Evolutionary conservation across 306 rosid species (phyloP).

Genomic region (Parietaria judaica): DNA sequence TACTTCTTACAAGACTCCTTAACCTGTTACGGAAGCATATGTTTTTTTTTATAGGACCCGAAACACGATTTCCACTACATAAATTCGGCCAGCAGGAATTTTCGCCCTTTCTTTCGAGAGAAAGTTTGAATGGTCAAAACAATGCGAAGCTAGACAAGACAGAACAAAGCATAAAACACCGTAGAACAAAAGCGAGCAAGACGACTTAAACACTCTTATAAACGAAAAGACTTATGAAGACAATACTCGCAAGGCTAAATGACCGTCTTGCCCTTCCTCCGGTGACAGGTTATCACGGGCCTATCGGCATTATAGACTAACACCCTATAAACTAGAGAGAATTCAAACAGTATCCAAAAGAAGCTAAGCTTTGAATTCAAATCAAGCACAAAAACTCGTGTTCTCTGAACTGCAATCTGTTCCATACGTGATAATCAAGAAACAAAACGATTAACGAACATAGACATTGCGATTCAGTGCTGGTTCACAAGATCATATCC

Average conservation of each 20-base stretch:
- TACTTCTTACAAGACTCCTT: slow-evolving; percentile 36
- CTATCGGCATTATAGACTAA: background rate
- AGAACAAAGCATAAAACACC: too few relatives aligned
- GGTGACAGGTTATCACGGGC: background rate
- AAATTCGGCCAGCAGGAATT: too few relatives aligned
- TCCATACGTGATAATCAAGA: background rate
- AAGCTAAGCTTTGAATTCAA: background rate
- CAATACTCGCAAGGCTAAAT: too few relatives aligned
- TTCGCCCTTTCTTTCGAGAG: too few relatives aligned
- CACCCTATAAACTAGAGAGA: background rate
- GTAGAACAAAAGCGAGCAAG: too few relatives aligned
- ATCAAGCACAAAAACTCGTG: background rate
- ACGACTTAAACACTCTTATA: too few relatives aligned
- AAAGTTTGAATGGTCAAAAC: too few relatives aligned
- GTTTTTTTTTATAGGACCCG: slow-evolving; percentile 7
- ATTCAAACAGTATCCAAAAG: background rate
- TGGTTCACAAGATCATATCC: background rate
- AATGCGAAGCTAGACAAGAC: too few relatives aligned
- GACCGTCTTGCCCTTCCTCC: too few relatives aligned
- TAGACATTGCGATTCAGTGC: background rate
- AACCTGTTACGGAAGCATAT: slow-evolving; percentile 27
- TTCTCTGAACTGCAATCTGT: too few relatives aligned
- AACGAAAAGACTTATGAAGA: too few relatives aligned
- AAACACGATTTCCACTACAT: background rate
- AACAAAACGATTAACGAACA: background rate